Evolutionary conservation across 805 yeast species (phyloP).

Genomic region (Kluyveromyces siamensis): DNA sequence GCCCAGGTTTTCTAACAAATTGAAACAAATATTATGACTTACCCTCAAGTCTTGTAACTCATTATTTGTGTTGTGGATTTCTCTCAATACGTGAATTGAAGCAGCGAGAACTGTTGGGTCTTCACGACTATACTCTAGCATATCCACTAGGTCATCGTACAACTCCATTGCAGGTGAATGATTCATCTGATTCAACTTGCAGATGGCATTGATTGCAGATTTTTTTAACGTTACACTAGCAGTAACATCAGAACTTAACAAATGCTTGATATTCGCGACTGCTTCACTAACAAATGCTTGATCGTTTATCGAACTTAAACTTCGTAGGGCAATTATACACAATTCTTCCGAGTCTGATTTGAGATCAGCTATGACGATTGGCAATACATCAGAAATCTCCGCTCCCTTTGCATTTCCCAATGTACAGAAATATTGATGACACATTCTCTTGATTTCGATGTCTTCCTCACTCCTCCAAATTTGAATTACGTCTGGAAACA

Average conservation of each 20-base stretch:
- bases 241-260: constrained; percentile 32
- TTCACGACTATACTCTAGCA: constrained; percentile 37
- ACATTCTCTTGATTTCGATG: constrained; percentile 60
- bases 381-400: constrained; percentile 46
- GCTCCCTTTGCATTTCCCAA: constrained; percentile 53
- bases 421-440: constrained; percentile 54
- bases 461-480: constrained; percentile 51
- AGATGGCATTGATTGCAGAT: constrained; percentile 60
- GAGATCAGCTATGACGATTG: constrained; percentile 45
- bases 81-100: constrained; percentile 58
- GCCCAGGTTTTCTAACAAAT: constrained; percentile 29
- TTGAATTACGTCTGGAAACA: constrained; percentile 55
- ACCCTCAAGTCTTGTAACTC: constrained; percentile 25
- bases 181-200: constrained; percentile 54
- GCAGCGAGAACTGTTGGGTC: constrained; percentile 58
- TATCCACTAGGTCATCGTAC: constrained; percentile 26
- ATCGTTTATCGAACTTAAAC: constrained; percentile 51
- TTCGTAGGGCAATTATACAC: constrained; percentile 53
- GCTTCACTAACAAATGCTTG: constrained; percentile 43
- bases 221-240: constrained; percentile 46
- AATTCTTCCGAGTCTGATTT: constrained; percentile 38
- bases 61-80: constrained; percentile 45
- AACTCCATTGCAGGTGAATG: constrained; percentile 39
- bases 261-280: constrained; percentile 18
- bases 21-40: constrained; percentile 33